phyloP scores from a whole-genome alignment of 768 basidiomycete species.

The Amanita molliuscula region DNA sequence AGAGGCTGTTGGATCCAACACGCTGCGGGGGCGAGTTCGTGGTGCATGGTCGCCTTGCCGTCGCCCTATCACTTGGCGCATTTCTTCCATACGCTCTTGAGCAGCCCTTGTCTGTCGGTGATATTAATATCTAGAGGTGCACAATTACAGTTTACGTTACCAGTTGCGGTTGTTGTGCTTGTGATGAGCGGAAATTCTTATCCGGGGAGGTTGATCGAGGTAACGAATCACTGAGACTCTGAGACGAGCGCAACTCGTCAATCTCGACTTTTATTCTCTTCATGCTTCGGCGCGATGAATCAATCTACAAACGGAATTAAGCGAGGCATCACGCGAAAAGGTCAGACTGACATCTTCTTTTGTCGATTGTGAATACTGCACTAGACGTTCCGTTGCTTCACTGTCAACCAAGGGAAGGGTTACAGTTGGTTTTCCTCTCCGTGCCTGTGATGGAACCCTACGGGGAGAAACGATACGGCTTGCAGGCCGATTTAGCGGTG shows the following conservation, averaged over 20 bases:
- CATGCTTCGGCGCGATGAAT: conserved; percentile 55
- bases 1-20: conserved; percentile 19
- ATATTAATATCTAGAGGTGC: background rate
- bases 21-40: conserved; percentile 34
- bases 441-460: conserved; percentile 43
- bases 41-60: conserved; percentile 45
- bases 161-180: conserved; percentile 25
- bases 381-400: conserved; percentile 34
- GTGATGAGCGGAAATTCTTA: conserved; percentile 39
- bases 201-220: conserved; percentile 49
- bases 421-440: conserved; percentile 25
- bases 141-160: conserved; percentile 17
- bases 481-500: conserved; percentile 39
- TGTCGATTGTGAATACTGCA: conserved; percentile 41
- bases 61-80: conserved; percentile 62
- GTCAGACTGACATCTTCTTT: conserved; percentile 53
- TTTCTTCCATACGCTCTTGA: conserved; percentile 72
- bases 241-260: conserved; percentile 26
- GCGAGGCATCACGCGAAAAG: background rate
- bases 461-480: conserved; percentile 38
- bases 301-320: conserved; percentile 37
- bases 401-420: conserved; percentile 17
- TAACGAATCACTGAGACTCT: conserved; percentile 19
- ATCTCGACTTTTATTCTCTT: conserved; percentile 71
- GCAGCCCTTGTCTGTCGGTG: conserved; percentile 55